Percentiles rank a stretch among this genome's conserved stretches.
These are phyloP conservation scores for Purpureocillium takamizusanense DNA, from an alignment of 2,329 filamentous ascomycete species.

Conservation along the genomic window DNA sequence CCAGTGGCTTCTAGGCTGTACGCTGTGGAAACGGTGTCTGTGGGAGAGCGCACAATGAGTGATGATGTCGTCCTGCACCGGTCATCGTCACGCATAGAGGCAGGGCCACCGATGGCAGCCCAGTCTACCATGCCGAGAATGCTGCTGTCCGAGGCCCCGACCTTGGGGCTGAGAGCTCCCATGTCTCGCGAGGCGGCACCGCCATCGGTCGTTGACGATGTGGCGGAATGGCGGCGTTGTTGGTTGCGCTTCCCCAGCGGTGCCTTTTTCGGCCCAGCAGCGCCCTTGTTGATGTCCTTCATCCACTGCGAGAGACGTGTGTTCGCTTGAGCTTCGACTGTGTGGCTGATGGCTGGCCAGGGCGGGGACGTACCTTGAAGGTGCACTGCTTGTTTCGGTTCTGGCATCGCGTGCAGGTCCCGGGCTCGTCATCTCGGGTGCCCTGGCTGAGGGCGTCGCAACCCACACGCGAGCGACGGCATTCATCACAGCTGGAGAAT, in stretches of 20 bases:
- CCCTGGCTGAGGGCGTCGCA: conserved; percentile 16
- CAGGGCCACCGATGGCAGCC: neutral
- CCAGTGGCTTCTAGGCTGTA: too few relatives aligned
- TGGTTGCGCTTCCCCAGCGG: conserved; percentile 1
- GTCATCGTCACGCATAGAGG: too few relatives aligned
- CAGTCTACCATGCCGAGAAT: neutral
- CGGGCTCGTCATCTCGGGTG: conserved; percentile 50
- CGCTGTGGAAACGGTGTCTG: conserved; percentile 3
- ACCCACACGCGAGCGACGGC: conserved; percentile 19
- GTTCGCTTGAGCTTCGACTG: too few relatives aligned
- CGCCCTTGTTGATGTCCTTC: conserved; percentile 4
- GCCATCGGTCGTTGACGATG: neutral
- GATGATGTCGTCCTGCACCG: too few relatives aligned
- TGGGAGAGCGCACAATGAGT: neutral
- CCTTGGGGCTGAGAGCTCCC: too few relatives aligned
- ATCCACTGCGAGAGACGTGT: neutral
- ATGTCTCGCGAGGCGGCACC: neutral
- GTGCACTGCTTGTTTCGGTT: conserved; percentile 17
- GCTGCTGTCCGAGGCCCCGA: neutral
- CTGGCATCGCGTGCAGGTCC: conserved; percentile 55
- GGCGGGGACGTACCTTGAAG: conserved; percentile 14
- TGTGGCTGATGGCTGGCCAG: too few relatives aligned
- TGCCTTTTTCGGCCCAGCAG: neutral
- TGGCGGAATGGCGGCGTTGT: neutral
- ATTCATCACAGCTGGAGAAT: conserved; percentile 24